phyloP scores from a whole-genome alignment of 2,329 filamentous ascomycete genomes.

The Plectosphaerella cucumerina region DNA sequence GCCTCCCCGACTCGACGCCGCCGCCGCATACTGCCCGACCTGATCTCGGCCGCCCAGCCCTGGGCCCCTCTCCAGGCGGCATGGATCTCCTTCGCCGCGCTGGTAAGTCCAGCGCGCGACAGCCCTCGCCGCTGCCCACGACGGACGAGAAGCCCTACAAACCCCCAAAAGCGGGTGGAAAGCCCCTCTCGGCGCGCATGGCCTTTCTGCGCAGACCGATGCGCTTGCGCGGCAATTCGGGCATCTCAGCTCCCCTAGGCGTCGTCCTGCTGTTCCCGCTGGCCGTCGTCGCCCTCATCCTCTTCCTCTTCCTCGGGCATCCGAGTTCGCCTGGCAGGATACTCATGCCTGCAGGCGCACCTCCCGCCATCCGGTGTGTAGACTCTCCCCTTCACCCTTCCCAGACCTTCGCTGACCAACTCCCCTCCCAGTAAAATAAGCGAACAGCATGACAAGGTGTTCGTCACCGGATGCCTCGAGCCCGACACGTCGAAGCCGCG shows the following conservation, averaged over 20 bases:
- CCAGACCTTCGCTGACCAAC: constrained; percentile 1
- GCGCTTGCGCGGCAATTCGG: constrained; percentile 85
- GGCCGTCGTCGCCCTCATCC: constrained; percentile 85
- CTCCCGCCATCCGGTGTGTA: constrained; percentile 81
- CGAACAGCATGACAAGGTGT: constrained; percentile 96
- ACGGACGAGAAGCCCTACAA: constrained; percentile 41
- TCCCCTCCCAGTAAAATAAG: constrained; percentile 73
- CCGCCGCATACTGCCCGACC: too few relatives aligned
- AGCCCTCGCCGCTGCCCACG: constrained; percentile 40
- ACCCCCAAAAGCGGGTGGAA: constrained; percentile 24
- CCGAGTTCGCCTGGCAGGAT: constrained; percentile 78
- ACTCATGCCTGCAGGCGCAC: constrained; percentile 81
- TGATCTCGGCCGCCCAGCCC: too few relatives aligned
- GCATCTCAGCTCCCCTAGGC: constrained; percentile 86
- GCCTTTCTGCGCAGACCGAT: constrained; percentile 84
- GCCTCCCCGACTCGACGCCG: too few relatives aligned
- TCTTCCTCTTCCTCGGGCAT: constrained; percentile 85
- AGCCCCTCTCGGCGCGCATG: constrained; percentile 45
- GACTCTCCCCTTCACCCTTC: too few relatives aligned
- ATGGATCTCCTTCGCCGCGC: constrained; percentile 59
- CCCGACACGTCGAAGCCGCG: constrained; percentile 73
- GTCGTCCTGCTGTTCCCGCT: constrained; percentile 90
- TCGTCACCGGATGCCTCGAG: constrained; percentile 83
- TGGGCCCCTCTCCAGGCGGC: constrained; percentile 3
- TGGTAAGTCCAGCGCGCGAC: constrained; percentile 42